Base-by-base conservation (phyloP, 1,284 basidiomycete species). In the Phaffia rhodozyma region DNA sequence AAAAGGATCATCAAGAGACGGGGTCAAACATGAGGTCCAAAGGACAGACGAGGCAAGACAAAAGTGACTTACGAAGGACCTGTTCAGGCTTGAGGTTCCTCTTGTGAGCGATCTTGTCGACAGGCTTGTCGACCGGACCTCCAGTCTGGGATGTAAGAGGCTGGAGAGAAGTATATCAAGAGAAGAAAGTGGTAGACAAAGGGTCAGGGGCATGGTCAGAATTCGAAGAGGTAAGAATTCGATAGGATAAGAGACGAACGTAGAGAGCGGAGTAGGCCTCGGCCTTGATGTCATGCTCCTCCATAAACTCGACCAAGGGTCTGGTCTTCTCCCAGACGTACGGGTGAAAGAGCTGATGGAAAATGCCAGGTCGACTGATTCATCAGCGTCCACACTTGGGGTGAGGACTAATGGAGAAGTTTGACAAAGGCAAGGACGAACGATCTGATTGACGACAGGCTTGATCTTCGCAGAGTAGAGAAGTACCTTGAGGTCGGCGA, bases 381-480 rank as follows among this genome's bases (percentile, higher is more conserved):
- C n/a, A 21, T 34, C 53, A 6, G 27, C 11, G 18, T 29, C 34
- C n/a, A 11, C 5, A 18, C 18, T 43, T 34, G 30, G 21, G 23
- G 34, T 5, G 6, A n/a, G 48, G n/a, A 30, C 32, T 61, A 11
- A 61, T 18, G 5, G 5, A 21, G 58, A 34, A 47, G 16, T 4
- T 11, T 29, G 50, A n/a, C 49, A 13, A 32, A 59, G 56, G 56
- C 51, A 25, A 34, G 30, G n/a, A 38, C 21, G 3, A 68, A 73
- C 53, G 34, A 83, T 84, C 75, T 88, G 87, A 72, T 88, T 87
- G 53, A 84, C 85, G 2, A 81, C 83, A 0, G 85, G 86, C 55
- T 80, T 79, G 67, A 85, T 73, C 62, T 80, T 81, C 1, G 82
- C 82, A 2, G 78, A 75, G 58, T 78, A 78, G 43, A 86, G 70